A percentile compares a stretch with the other conserved stretches of the same genome.
Evolutionary conservation across 2,329 filamentous ascomycete species (phyloP).

Genomic region (Alternaria sp.): DNA sequence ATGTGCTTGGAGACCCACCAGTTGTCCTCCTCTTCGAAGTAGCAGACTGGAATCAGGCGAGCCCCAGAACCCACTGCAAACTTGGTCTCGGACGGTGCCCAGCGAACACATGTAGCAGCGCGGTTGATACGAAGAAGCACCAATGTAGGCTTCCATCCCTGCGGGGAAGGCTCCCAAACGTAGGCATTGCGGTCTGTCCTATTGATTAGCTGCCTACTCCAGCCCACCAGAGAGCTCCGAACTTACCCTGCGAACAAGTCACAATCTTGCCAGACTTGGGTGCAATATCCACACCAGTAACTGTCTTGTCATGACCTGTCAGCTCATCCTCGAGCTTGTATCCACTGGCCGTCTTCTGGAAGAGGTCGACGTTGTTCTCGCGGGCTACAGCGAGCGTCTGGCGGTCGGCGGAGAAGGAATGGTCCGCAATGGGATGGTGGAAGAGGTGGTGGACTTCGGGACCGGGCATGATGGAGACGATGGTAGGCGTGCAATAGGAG

Average conservation of each 20-base stretch:
- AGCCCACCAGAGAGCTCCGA: not conserved
- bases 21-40: slow-evolving; percentile 99
- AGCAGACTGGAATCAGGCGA: slow-evolving; percentile 93
- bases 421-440: slow-evolving; percentile 94
- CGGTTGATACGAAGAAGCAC: slow-evolving; percentile 97
- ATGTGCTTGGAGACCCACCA: slow-evolving; percentile 99
- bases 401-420: slow-evolving; percentile 95
- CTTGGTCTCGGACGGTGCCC: slow-evolving; percentile 96
- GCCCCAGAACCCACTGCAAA: slow-evolving; percentile 97
- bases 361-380: slow-evolving; percentile 90
- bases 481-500: slow-evolving; percentile 73
- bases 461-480: slow-evolving; percentile 71
- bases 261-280: slow-evolving; percentile 91
- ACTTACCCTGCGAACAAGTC: slow-evolving; percentile 89
- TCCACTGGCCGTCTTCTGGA: slow-evolving; percentile 73
- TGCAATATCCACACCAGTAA: slow-evolving; percentile 96
- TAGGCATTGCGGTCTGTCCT: slow-evolving; percentile 88
- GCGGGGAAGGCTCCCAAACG: slow-evolving; percentile 94
- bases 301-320: slow-evolving; percentile 95
- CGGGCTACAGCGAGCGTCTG: slow-evolving; percentile 88
- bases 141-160: slow-evolving; percentile 94
- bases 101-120: slow-evolving; percentile 94
- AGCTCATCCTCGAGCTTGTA: slow-evolving; percentile 91
- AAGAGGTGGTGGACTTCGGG: slow-evolving; percentile 97
- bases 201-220: slow-evolving; percentile 28